Conservation (phyloP, 495 filamentous ascomycete genomes). For the Apiosordaria backusii region DNA sequence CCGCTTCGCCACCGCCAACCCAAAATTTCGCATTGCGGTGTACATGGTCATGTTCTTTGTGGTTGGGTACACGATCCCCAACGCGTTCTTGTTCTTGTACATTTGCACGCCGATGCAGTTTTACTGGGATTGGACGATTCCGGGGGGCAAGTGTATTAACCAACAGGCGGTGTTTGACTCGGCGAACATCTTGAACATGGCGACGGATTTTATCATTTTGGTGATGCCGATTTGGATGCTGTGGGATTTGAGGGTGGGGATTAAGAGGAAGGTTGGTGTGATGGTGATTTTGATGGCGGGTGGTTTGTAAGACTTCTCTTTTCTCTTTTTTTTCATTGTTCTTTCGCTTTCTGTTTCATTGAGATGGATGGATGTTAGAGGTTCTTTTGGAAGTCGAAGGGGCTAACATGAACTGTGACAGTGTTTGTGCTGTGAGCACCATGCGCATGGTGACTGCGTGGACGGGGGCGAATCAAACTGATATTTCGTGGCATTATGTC, state of each 20-base stretch:
- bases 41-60: conserved; percentile 27
- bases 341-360: not conserved
- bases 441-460: conserved; percentile 20
- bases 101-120: conserved; percentile 25
- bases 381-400: not conserved
- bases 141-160: conserved; percentile 23
- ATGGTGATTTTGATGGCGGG: conserved; percentile 30
- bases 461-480: conserved; percentile 8
- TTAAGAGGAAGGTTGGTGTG: conserved; percentile 26
- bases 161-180: conserved; percentile 14
- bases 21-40: conserved; percentile 22
- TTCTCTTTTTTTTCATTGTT: not conserved
- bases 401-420: not conserved
- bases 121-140: conserved; percentile 26
- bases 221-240: conserved; percentile 29
- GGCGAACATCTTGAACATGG: conserved; percentile 21
- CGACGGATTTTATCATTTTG: conserved; percentile 24
- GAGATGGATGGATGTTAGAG: too few species aligned
- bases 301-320: conserved; percentile 34
- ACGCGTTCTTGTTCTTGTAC: conserved; percentile 23
- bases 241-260: conserved; percentile 13
- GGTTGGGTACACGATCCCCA: conserved; percentile 24
- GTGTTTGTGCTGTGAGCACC: conserved; percentile 26
- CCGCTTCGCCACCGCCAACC: conserved; percentile 22
- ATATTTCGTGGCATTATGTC: conserved; percentile 26